These are phyloP conservation scores for Massarina eburnea DNA, from an alignment of 2,329 filamentous ascomycete species.

Conservation along the genomic window DNA sequence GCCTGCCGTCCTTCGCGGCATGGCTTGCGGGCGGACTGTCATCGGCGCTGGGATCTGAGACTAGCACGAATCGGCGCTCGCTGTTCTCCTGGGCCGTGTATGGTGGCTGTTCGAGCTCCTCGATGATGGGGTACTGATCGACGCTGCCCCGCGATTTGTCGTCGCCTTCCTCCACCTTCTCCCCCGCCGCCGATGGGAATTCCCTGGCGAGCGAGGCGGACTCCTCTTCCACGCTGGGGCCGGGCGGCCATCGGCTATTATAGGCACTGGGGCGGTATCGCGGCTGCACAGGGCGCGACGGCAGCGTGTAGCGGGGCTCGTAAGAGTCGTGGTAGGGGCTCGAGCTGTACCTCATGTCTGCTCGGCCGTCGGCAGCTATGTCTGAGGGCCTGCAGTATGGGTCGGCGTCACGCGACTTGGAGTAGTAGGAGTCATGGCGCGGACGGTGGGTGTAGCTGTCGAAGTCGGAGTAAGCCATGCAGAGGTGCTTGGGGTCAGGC, in stretches of 20 bases:
- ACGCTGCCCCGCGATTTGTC: conserved; percentile 61
- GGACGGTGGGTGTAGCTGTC: conserved; percentile 26
- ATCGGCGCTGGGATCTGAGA: conserved; percentile 41
- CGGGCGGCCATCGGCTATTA: conserved; percentile 57
- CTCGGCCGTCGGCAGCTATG: conserved; percentile 18
- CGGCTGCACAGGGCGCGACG: conserved; percentile 6
- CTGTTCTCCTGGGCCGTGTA: conserved; percentile 47
- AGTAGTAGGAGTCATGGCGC: conserved; percentile 29
- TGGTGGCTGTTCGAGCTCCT: conserved; percentile 55
- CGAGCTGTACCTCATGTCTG: conserved; percentile 26
- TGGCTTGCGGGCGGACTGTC: conserved; percentile 7
- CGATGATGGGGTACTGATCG: conserved; percentile 69
- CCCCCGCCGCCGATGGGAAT: conserved; percentile 44
- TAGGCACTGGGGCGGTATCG: not conserved
- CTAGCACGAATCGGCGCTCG: conserved; percentile 67
- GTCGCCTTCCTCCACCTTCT: conserved; percentile 17
- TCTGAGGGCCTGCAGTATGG: conserved; percentile 20
- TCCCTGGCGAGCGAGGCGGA: conserved; percentile 64
- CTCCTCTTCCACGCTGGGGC: conserved; percentile 72
- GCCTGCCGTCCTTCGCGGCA: conserved; percentile 16
- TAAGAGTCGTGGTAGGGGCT: conserved; percentile 21
- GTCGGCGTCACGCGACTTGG: conserved; percentile 25
- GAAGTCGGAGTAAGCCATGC: conserved; percentile 28
- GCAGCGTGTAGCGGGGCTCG: conserved; percentile 36
- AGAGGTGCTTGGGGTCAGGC: conserved; percentile 10